A percentile compares a stretch with the other conserved stretches of the same genome.
Evolutionary conservation across 495 filamentous ascomycete genomes (phyloP).

Genomic region (Hypoxylon lienhwacheense): DNA sequence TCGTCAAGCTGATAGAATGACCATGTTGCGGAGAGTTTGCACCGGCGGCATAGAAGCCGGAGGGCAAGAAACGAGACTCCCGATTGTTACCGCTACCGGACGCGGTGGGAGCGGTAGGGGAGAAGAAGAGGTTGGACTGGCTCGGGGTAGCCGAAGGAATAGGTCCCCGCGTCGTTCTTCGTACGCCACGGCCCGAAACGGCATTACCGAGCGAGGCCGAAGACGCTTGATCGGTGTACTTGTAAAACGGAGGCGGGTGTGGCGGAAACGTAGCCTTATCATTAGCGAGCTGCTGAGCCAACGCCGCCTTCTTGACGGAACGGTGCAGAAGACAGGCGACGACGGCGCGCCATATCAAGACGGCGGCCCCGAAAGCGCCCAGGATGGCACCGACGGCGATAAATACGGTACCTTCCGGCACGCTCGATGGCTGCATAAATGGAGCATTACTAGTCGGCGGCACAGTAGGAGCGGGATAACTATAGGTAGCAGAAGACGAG

Average conservation of each 20-base stretch:
- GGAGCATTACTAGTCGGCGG: slow-evolving; percentile 84
- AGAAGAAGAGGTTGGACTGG: slow-evolving; percentile 81
- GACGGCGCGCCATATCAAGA: slow-evolving; percentile 85
- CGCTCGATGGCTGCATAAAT: slow-evolving; percentile 89
- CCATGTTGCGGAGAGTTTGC: slow-evolving; percentile 52
- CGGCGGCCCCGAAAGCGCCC: slow-evolving; percentile 73
- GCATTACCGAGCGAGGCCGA: slow-evolving; percentile 63
- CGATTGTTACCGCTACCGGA: slow-evolving; percentile 55
- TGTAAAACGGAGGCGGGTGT: slow-evolving; percentile 58
- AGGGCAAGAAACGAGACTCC: slow-evolving; percentile 75
- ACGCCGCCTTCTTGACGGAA: slow-evolving; percentile 77
- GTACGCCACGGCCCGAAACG: slow-evolving; percentile 39
- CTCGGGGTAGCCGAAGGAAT: slow-evolving; percentile 52
- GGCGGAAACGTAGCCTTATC: slow-evolving; percentile 60
- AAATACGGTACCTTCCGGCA: slow-evolving; percentile 94
- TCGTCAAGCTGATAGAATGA: slow-evolving; percentile 57
- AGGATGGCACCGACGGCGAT: slow-evolving; percentile 89
- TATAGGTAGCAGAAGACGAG: too few relatives aligned
- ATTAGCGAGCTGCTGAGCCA: slow-evolving; percentile 67
- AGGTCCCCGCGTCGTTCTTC: slow-evolving; percentile 45
- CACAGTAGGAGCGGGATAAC: slow-evolving; percentile 65
- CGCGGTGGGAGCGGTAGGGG: slow-evolving; percentile 70
- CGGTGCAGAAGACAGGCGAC: slow-evolving; percentile 92
- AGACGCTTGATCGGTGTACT: slow-evolving; percentile 58
- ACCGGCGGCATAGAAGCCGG: slow-evolving; percentile 84